These are phyloP conservation scores for Parathielavia hyrcaniae DNA, from an alignment of 495 filamentous ascomycete species.

Conservation along the genomic window DNA sequence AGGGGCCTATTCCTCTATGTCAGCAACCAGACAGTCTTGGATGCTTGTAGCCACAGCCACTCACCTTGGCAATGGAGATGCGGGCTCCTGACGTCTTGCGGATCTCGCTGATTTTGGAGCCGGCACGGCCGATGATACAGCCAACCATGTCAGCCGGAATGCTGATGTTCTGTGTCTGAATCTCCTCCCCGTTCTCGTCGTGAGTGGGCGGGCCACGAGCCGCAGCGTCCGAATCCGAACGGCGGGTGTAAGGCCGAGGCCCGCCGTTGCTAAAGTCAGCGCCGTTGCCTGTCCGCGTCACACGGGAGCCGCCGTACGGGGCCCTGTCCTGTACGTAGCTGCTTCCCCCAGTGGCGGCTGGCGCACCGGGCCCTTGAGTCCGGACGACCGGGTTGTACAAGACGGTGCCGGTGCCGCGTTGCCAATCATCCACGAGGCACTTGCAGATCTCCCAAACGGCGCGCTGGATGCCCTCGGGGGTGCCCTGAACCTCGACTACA, in stretches of 20 bases:
- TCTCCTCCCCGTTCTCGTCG: constrained; percentile 92
- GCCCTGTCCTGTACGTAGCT: constrained; percentile 36
- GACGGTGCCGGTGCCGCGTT: constrained; percentile 91
- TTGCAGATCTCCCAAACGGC: constrained; percentile 98
- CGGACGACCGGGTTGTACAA: constrained; percentile 94
- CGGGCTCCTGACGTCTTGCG: constrained; percentile 90
- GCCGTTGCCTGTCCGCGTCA: constrained; percentile 91
- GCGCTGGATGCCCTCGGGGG: constrained; percentile 86
- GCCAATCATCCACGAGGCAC: constrained; percentile 95
- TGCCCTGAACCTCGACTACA: constrained; percentile 92
- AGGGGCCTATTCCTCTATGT: constrained; percentile 49
- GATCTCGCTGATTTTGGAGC: constrained; percentile 97
- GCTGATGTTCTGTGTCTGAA: constrained; percentile 98
- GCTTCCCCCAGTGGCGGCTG: constrained; percentile 35
- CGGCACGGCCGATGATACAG: constrained; percentile 92
- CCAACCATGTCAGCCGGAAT: constrained; percentile 99
- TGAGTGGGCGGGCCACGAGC: constrained; percentile 69
- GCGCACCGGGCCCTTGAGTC: constrained; percentile 56
- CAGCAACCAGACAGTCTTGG: not conserved
- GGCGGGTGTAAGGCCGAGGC: constrained; percentile 59
- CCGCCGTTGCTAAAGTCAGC: constrained; percentile 90
- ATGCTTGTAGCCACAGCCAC: constrained; percentile 2
- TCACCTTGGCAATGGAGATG: constrained; percentile 91
- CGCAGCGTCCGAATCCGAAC: constrained; percentile 72
- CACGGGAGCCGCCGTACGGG: constrained; percentile 59